Evolutionary conservation across 257 asterid genomes (phyloP).

Genomic region (Solanum rostratum): DNA sequence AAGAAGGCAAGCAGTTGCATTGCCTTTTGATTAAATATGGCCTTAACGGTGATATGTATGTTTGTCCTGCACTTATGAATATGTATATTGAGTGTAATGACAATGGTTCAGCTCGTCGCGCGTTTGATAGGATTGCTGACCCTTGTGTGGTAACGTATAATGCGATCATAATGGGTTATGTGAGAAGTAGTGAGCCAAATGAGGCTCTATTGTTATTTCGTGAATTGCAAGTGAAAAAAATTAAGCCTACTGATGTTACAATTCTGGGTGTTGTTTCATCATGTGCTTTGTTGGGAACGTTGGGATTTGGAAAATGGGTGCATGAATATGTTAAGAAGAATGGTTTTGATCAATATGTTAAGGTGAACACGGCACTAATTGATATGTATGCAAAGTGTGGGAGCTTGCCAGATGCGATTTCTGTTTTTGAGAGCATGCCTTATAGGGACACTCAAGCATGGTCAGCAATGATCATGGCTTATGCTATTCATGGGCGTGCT

Average conservation of each 20-base stretch:
- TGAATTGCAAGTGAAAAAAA: conserved; percentile 12
- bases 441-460: conserved; percentile 24
- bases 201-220: conserved; percentile 19
- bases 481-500: conserved; percentile 27
- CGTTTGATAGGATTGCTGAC: conserved; percentile 12
- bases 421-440: conserved; percentile 15
- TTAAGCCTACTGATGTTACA: conserved; percentile 27
- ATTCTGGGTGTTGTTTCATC: conserved; percentile 24
- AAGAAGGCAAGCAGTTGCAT: conserved; percentile 27
- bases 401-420: conserved; percentile 24
- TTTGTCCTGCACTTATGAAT: conserved; percentile 25
- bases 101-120: conserved; percentile 5
- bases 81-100: conserved; percentile 20
- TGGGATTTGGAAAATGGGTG: conserved; percentile 26
- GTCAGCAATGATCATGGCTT: conserved; percentile 33
- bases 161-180: conserved; percentile 20
- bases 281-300: conserved; percentile 25
- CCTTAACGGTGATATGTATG: conserved; percentile 7
- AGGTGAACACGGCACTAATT: conserved; percentile 28
- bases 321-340: conserved; percentile 16
- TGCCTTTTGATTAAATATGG: conserved; percentile 22
- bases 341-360: conserved; percentile 16
- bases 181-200: conserved; percentile 23
- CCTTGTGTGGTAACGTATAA: conserved; percentile 28
- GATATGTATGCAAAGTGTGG: conserved; percentile 42